Conservation (phyloP, 169 alveolate genomes). For the Eimeria praecox region DNA sequence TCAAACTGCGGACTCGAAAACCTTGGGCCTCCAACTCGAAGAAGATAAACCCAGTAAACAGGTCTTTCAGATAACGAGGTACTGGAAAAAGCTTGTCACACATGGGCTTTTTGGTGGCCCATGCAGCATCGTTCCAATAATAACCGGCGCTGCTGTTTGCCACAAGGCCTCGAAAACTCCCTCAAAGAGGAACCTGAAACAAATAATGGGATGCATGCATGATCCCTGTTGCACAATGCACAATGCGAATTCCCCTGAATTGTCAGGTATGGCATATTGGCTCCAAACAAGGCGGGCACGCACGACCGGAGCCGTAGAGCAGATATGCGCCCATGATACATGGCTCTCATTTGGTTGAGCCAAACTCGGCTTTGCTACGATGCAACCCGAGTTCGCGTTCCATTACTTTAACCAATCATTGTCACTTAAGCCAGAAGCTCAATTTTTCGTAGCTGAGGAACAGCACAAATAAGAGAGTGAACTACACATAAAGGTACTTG, state of each 20-base stretch:
- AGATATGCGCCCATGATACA: no score
- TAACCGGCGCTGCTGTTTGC: no score
- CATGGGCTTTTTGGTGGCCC: no score
- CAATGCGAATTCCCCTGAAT: background rate
- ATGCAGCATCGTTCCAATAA: no score
- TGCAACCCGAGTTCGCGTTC: background rate
- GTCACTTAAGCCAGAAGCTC: background rate
- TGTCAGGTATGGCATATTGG: no score
- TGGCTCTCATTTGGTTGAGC: background rate
- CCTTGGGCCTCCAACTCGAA: no score
- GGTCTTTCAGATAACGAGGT: no score
- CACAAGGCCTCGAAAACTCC: no score
- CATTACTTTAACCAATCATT: background rate
- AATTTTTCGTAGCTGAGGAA: background rate
- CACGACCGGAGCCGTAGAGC: background rate
- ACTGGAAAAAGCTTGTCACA: no score
- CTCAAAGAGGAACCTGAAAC: background rate
- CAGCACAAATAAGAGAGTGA: background rate
- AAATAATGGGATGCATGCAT: background rate
- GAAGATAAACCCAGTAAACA: no score
- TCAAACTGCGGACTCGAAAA: background rate
- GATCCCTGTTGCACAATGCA: background rate
- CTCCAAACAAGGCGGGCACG: background rate
- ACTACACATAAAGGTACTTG: background rate
- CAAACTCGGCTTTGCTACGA: background rate